These are phyloP conservation scores for Zasmidium citrigriseum DNA, from an alignment of 2,329 filamentous ascomycete genomes.

Conservation along the genomic window DNA sequence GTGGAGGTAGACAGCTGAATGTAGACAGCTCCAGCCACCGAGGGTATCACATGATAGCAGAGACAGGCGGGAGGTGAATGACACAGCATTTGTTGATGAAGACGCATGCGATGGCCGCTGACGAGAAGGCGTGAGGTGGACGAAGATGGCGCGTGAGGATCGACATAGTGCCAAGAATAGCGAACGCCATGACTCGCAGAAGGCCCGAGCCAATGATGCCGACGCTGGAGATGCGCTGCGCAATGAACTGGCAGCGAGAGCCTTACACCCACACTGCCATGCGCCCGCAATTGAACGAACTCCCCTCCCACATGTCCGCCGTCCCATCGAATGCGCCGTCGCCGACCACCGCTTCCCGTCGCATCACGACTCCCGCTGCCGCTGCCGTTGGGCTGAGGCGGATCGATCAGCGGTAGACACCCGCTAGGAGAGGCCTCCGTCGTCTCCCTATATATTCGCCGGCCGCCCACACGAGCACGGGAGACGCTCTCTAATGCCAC, in stretches of 20 bases:
- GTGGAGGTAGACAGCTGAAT: background rate
- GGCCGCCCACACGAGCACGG: background rate
- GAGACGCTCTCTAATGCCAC: conserved; percentile 29
- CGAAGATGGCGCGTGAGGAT: background rate
- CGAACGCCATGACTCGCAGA: background rate
- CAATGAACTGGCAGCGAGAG: background rate
- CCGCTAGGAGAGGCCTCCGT: background rate
- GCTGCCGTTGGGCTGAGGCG: background rate
- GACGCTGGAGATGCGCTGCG: background rate
- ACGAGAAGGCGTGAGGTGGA: background rate
- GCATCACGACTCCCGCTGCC: background rate
- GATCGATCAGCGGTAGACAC: background rate
- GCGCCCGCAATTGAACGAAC: too few species aligned
- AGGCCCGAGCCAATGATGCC: background rate
- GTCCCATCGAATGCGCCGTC: background rate
- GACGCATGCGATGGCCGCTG: background rate
- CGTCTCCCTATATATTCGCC: background rate
- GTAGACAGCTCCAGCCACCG: background rate
- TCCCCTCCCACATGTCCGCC: background rate
- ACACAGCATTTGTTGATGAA: too few species aligned
- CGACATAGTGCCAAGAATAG: background rate
- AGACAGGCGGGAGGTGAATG: background rate
- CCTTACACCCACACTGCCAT: background rate
- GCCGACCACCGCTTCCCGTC: background rate
- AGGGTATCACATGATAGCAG: background rate